Percentiles rank a stretch among this genome's conserved stretches.
Evolutionary conservation across 2,329 filamentous ascomycete species (phyloP).

Genomic region (Phaeophleospora eucalypticola): DNA sequence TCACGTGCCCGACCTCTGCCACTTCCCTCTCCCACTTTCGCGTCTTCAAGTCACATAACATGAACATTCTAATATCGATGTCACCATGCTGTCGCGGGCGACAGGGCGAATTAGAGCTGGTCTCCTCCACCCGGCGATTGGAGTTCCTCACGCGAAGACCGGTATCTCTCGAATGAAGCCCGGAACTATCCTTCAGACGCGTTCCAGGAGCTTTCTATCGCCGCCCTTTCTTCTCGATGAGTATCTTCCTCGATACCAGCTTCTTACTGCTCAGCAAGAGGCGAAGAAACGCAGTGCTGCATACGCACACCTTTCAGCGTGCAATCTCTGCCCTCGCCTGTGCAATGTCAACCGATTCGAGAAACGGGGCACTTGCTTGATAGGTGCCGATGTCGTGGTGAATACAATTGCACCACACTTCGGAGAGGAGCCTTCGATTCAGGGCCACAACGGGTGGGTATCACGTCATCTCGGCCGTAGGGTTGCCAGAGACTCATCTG

Average conservation of each 20-base stretch:
- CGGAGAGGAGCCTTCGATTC: constrained; percentile 77
- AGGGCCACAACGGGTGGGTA: constrained; percentile 64
- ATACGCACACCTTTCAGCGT: constrained; percentile 71
- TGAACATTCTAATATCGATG: background rate
- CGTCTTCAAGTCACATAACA: constrained; percentile 1
- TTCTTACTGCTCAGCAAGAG: constrained; percentile 63
- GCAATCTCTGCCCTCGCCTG: constrained; percentile 73
- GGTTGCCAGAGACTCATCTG: no score
- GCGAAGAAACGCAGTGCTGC: constrained; percentile 69
- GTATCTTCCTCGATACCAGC: constrained; percentile 69
- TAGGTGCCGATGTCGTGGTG: constrained; percentile 70
- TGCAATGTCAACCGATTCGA: constrained; percentile 80
- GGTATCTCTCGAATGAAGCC: no score
- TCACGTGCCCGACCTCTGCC: background rate
- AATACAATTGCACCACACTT: constrained; percentile 84
- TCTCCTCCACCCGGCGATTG: background rate
- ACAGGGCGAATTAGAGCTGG: background rate
- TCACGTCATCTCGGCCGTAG: no score
- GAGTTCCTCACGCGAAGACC: no score
- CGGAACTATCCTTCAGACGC: constrained; percentile 4
- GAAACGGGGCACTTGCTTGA: constrained; percentile 71
- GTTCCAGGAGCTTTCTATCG: constrained; percentile 40
- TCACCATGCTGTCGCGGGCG: constrained; percentile 14
- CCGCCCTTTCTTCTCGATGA: constrained; percentile 67
- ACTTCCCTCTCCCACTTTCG: no score